A percentile compares a stretch with the other conserved stretches of the same genome.
Conservation (phyloP, 2,329 filamentous ascomycete species). For the Pyrenophora teres region DNA sequence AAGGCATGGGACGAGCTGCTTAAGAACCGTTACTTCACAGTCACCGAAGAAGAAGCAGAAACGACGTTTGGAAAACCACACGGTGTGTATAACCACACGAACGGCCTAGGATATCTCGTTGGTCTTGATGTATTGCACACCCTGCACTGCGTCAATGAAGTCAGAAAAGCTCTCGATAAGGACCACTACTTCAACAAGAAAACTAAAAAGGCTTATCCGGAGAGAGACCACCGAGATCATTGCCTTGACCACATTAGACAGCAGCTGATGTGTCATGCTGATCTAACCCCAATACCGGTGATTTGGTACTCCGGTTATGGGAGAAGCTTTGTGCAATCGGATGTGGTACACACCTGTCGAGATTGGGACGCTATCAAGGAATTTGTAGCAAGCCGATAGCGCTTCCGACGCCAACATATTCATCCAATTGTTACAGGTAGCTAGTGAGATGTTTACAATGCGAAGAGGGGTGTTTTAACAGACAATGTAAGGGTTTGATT, state of each 20-base stretch:
- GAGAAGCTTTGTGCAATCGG: neutral
- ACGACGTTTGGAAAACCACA: too few relatives aligned
- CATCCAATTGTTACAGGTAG: too few relatives aligned
- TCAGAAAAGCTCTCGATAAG: neutral
- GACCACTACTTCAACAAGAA: neutral
- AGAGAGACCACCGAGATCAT: neutral
- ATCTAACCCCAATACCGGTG: neutral
- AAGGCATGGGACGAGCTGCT: too few relatives aligned
- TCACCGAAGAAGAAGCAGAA: too few relatives aligned
- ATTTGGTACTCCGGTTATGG: neutral
- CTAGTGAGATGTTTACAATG: too few relatives aligned
- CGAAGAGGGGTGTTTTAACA: too few relatives aligned
- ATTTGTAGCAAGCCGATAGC: neutral
- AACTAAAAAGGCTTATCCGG: neutral
- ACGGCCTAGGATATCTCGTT: neutral
- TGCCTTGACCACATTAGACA: neutral
- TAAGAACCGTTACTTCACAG: too few relatives aligned
- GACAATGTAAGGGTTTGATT: too few relatives aligned
- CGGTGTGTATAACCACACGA: too few relatives aligned
- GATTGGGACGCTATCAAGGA: neutral
- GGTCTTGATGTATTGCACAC: neutral
- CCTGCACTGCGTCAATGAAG: neutral
- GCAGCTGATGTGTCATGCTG: neutral
- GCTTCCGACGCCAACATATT: too few relatives aligned
- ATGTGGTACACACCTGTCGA: neutral